Evolutionary conservation across 805 yeast species (phyloP).

Genomic region (Schwanniomyces yamadae): DNA sequence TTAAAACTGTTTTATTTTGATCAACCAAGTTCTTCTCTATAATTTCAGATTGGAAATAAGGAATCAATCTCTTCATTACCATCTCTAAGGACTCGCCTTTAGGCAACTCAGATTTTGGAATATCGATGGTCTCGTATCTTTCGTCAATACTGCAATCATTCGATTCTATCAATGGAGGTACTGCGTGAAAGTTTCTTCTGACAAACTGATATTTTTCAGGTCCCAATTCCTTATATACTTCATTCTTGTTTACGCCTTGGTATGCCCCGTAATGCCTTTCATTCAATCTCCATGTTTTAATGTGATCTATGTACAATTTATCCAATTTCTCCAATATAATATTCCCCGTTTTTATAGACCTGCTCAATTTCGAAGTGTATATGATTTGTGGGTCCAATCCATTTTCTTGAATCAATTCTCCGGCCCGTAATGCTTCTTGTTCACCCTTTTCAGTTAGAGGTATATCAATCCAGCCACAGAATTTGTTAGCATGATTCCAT

Average conservation of each 20-base stretch:
- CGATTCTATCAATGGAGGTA: conserved; percentile 25
- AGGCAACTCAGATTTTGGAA: conserved; percentile 25
- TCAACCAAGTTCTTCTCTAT: conserved; percentile 21
- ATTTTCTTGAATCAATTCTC: conserved; percentile 28
- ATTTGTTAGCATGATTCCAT: conserved; percentile 43
- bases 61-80: conserved; percentile 40
- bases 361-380: conserved; percentile 39
- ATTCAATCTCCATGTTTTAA: conserved; percentile 42
- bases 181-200: conserved; percentile 36
- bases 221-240: conserved; percentile 35
- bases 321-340: conserved; percentile 32
- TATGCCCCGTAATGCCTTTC: conserved; percentile 45
- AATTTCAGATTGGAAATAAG: conserved; percentile 32
- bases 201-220: conserved; percentile 37
- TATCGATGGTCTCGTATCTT: conserved; percentile 26
- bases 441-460: conserved; percentile 38
- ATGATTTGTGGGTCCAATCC: conserved; percentile 31
- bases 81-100: conserved; percentile 39
- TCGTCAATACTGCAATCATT: conserved; percentile 35
- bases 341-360: conserved; percentile 43
- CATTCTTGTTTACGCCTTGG: conserved; percentile 40
- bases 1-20: conserved; percentile 28
- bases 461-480: conserved; percentile 48
- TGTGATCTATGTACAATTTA: conserved; percentile 36
- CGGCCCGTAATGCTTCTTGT: conserved; percentile 39